A percentile compares a stretch with the other conserved stretches of the same genome.
phyloP scores from a whole-genome alignment of 2,329 filamentous ascomycete species.

The Aspergillus ruber region DNA sequence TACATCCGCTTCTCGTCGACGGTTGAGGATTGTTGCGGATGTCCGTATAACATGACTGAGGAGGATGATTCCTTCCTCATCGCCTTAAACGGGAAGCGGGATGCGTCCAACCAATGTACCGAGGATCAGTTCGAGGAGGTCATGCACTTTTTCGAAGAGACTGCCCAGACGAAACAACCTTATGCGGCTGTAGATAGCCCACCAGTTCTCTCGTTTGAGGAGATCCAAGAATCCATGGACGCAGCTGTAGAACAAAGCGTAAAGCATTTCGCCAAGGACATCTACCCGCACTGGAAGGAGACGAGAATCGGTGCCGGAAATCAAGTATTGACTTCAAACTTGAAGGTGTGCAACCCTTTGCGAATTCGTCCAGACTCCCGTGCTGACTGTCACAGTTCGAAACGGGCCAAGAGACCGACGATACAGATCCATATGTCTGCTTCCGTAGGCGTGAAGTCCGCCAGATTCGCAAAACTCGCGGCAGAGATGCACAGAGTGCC shows the following conservation, averaged over 20 bases:
- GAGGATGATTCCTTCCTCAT: slow-evolving; percentile 84
- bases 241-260: slow-evolving; percentile 50
- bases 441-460: slow-evolving; percentile 92
- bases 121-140: slow-evolving; percentile 91
- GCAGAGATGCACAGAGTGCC: slow-evolving; percentile 84
- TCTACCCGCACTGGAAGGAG: slow-evolving; percentile 86
- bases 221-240: slow-evolving; percentile 65
- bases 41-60: slow-evolving; percentile 87
- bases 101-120: slow-evolving; percentile 59
- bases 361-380: background rate
- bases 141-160: slow-evolving; percentile 92
- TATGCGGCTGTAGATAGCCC: slow-evolving; percentile 87
- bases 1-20: slow-evolving; percentile 98
- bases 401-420: slow-evolving; percentile 87
- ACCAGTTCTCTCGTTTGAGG: slow-evolving; percentile 65
- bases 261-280: slow-evolving; percentile 61
- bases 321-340: slow-evolving; percentile 63
- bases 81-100: slow-evolving; percentile 71
- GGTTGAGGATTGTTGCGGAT: slow-evolving; percentile 88
- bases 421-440: slow-evolving; percentile 95
- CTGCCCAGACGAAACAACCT: slow-evolving; percentile 73
- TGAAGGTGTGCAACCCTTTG: slow-evolving; percentile 54
- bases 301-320: slow-evolving; percentile 63
- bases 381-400: slow-evolving; percentile 56
- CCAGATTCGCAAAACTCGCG: slow-evolving; percentile 88